A percentile compares a stretch with the other conserved stretches of the same genome.
Evolutionary conservation across 208 protist genomes (phyloP).

Genomic region (Angomonas desouzai): DNA sequence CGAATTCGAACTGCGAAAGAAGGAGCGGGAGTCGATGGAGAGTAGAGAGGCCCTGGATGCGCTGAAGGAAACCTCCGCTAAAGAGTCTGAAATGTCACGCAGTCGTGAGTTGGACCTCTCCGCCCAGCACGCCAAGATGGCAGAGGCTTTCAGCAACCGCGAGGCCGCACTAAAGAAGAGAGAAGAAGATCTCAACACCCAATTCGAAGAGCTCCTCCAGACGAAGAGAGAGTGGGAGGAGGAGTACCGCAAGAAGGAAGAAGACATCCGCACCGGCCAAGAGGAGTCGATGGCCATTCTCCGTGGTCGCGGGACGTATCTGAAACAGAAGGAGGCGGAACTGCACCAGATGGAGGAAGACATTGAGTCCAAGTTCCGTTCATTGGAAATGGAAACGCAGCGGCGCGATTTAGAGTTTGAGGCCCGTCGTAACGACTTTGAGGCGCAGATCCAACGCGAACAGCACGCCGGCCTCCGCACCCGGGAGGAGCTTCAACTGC

Average conservation of each 20-base stretch:
- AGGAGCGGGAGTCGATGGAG: constrained; percentile 32
- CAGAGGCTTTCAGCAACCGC: constrained; percentile 3
- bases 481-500: constrained; percentile 22
- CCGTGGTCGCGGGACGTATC: constrained; percentile 33
- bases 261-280: constrained; percentile 17
- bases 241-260: constrained; percentile 13
- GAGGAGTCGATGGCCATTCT: constrained; percentile 17
- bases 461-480: constrained; percentile 16
- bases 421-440: constrained; percentile 20
- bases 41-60: constrained; percentile 42
- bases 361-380: constrained; percentile 11
- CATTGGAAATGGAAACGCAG: constrained; percentile 25
- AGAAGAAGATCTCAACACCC: constrained; percentile 34
- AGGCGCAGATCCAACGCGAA: constrained; percentile 24
- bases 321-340: constrained; percentile 32
- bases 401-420: constrained; percentile 16
- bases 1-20: constrained; percentile 40
- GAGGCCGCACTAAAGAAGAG: constrained; percentile 28
- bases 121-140: constrained; percentile 21
- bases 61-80: constrained; percentile 23
- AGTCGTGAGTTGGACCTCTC: constrained; percentile 30
- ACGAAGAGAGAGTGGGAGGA: constrained; percentile 24
- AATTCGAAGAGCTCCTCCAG: constrained; percentile 24
- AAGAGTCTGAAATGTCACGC: constrained; percentile 22
- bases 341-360: constrained; percentile 15